Evolutionary conservation across 495 filamentous ascomycete species (phyloP), one percentile per base, ranked within the genome.

Genomic region (Tuber microsphaerosporum): DNA sequence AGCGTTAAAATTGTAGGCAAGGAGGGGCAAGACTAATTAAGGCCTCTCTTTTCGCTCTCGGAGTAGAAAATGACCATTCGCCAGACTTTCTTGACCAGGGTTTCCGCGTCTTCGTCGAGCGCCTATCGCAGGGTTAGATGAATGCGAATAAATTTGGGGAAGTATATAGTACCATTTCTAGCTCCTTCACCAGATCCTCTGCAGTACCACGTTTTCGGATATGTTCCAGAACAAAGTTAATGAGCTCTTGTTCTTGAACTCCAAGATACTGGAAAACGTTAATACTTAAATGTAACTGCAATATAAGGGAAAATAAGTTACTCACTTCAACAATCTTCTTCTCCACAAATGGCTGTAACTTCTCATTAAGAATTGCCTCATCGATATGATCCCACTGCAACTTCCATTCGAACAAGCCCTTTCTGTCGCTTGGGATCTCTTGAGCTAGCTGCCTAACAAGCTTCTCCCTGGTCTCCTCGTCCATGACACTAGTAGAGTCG

Each of bases 51-150:
- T 89, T 97, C 95, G 81, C 90, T 91, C 85, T 99, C 95, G 41
- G 92, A 94, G 81, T 94, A 98, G 90, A 97, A 98, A 83, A 98
- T 97, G 71, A 97, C 89, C 94, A 98, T 96, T 69, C 95, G 89
- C 95, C 95, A 99, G 42, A 99, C 87, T 85, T 97, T 98, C 88
- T 92, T 94, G 31, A 98, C 95, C 78, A 99, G 85, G 16, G 91
- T 92, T 83, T 97, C 94, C 6, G 94, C 94, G 80, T 98, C 96
- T 82, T 99, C 95, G 83, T 97, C 95, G 75, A 99, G 84, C 56
- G 93, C 93, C 92, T 94, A 81, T 83, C 88, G 26, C 31, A 22
- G 39, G 16, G 20, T 82, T 76, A 79, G 76, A 20, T 22, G n/a
- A 22, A 26, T n/a, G 5, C 17, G 44, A 20, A 56, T 42, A 51